Base-by-base conservation (phyloP, 1,139 yeast species). In the Candida frijolesensis region DNA sequence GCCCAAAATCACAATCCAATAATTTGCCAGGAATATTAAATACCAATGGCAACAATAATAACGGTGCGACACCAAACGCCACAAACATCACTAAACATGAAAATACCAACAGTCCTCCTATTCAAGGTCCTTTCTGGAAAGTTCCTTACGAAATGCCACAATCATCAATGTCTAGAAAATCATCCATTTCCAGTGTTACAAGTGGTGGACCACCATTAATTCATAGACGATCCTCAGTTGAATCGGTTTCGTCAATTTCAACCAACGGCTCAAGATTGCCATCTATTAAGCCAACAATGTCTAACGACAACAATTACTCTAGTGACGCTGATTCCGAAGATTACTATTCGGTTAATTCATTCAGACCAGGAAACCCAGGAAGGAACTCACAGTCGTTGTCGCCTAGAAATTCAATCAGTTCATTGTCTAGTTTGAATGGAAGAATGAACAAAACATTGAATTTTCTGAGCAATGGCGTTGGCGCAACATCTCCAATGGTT, bases 61-160 rank as follows among this genome's bases (percentile, higher is more conserved):
- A 41, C 45, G n/a, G 30, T 33, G 33, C 35, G 6, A 10, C 43
- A 16, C 10, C 16, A 14, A 34, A 16, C 14, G 11, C 18, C 4
- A 34, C 16, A 14, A 34, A 10, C 14, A 38, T 25, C 42, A 19
- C 40, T 3, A 49, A 37, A 15, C 44, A 43, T 19, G 45, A 44
- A 29, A 56, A 51, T 41, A 57, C 55, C 37, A 64, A 59, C 42
- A 65, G 70, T 50, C 74, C 77, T 3, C 75, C 75, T 41, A 68
- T 75, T 39, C 76, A 70, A 53, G 80, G 78, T 14, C 80, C 80
- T 4, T 74, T 76, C 60, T 76, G 81, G 81, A 76, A 75, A 58
- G 81, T 76, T 9, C 81, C 81, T 29, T 76, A 76, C 60, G 80
- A 76, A 58, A 74, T 76, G 80, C 81, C 80, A 1, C 63, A 62